Evolutionary conservation across 164 flowering plant genomes (phyloP).

Genomic region (Aristolochia californica): DNA sequence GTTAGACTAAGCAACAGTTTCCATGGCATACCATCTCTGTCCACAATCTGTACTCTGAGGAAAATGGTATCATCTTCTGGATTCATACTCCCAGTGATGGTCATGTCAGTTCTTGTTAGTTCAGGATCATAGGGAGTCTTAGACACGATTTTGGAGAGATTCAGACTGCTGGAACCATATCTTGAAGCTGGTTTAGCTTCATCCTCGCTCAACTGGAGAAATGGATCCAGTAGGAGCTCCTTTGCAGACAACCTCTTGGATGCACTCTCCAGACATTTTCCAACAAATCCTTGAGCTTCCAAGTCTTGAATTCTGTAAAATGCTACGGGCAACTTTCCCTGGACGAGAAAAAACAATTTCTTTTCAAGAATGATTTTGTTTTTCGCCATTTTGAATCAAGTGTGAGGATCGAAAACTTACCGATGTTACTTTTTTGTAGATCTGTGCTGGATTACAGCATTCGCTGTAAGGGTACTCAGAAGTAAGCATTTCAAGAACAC

Average conservation of each 20-base stretch:
- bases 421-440: conserved; percentile 90
- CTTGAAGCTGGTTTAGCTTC: too few species aligned
- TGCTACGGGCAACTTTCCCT: conserved; percentile 81
- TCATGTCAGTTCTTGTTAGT: conserved; percentile 32
- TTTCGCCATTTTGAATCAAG: neutral
- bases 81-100: conserved; percentile 63
- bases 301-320: conserved; percentile 41
- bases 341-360: neutral
- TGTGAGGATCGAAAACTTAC: conserved; percentile 23
- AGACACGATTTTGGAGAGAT: neutral
- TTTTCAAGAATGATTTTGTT: too few species aligned
- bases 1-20: neutral
- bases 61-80: conserved; percentile 52
- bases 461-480: conserved; percentile 79
- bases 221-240: conserved; percentile 60
- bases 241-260: conserved; percentile 58
- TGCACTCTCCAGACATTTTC: conserved; percentile 51
- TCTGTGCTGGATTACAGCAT: conserved; percentile 84
- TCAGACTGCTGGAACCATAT: conserved; percentile 4
- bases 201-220: conserved; percentile 39
- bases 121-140: conserved; percentile 1
- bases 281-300: conserved; percentile 54
- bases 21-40: conserved; percentile 37
- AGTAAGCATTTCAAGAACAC: conserved; percentile 84
- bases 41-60: conserved; percentile 64